Evolutionary conservation across 306 rosid species (phyloP), one percentile per base, ranked within the genome.

Genomic region (Ceratonia siliqua): DNA sequence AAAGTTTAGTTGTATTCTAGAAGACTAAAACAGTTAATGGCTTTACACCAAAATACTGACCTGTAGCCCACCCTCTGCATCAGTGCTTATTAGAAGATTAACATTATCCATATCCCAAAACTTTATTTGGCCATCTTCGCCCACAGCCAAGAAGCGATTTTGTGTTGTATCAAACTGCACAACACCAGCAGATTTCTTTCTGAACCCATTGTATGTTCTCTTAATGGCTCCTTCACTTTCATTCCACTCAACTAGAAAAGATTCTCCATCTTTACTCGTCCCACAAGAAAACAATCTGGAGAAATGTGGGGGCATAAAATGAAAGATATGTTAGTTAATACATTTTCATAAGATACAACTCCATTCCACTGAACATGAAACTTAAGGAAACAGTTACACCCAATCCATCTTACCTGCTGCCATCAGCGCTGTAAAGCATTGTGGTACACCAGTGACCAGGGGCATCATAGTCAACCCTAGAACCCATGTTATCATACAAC

Each of bases 271-370:
- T 84, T 84, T 90, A 81, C 94, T 92, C 38, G 98, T 92, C 78
- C 98, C 98, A 48, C 98, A 92, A 64, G 98, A 92, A 83, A 92
- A 90, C 86, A 92, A 77, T 73, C 98, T 92, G 80, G 18, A 49
- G 61, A 80, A 55, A 70, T 9, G 52, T 32, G 57, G 42, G 20
- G 12, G 32, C n/a, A 33, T 8, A 43, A 75, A 65, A 58, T 33
- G 22, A 35, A 63, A 54, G 65, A 15, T 62, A 58, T 30, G 24
- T 82, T 8, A 15, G 14, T 33, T 41, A 28, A 36, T 62, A 54
- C 11, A 38, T 32, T 62, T 54, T 56, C 59, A 28, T 68, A 21
- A 25, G 48, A 43, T 58, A 62, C 57, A 67, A 33, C 48, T 45
- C 18, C 11, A 57, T 72, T 42, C 56, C 54, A 39, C 20, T 28